Conservation (phyloP, 768 basidiomycete species). For the Naganishia kalamii region DNA sequence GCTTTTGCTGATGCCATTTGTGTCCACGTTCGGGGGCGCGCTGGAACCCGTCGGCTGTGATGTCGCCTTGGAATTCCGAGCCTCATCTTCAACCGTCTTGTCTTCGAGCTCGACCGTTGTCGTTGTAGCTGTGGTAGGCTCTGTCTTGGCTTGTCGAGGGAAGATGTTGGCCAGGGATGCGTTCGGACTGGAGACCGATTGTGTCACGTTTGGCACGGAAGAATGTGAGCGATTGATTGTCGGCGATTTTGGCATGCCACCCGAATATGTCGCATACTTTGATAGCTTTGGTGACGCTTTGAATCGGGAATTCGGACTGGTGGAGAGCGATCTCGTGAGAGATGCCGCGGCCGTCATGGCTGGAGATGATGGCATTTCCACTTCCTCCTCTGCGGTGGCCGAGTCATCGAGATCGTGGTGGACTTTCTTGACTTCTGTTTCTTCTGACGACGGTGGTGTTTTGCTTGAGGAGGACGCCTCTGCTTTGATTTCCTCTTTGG, state of each 20-base stretch:
- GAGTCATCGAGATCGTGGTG: neutral
- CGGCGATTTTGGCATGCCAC: neutral
- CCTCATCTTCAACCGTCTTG: neutral
- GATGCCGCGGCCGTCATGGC: neutral
- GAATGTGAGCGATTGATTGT: neutral
- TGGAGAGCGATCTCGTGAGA: neutral
- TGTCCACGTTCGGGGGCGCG: neutral
- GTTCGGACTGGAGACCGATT: neutral
- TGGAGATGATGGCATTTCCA: neutral
- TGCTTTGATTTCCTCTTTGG: neutral
- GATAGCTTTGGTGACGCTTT: neutral
- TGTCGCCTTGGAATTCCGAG: neutral
- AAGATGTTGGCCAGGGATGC: constrained; percentile 2
- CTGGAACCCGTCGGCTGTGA: neutral
- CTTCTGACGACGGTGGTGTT: too few relatives aligned
- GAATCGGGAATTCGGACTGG: neutral
- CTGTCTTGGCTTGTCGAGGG: constrained; percentile 10
- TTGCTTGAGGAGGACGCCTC: neutral
- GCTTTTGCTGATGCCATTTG: neutral
- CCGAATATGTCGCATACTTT: constrained; percentile 4
- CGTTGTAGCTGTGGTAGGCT: constrained; percentile 6
- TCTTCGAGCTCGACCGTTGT: constrained; percentile 8
- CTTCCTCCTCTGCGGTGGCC: constrained; percentile 1
- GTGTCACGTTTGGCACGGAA: neutral
- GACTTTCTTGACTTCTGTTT: neutral